Conservation (phyloP, 2,329 filamentous ascomycete genomes). For the Dactylellina sp. region DNA sequence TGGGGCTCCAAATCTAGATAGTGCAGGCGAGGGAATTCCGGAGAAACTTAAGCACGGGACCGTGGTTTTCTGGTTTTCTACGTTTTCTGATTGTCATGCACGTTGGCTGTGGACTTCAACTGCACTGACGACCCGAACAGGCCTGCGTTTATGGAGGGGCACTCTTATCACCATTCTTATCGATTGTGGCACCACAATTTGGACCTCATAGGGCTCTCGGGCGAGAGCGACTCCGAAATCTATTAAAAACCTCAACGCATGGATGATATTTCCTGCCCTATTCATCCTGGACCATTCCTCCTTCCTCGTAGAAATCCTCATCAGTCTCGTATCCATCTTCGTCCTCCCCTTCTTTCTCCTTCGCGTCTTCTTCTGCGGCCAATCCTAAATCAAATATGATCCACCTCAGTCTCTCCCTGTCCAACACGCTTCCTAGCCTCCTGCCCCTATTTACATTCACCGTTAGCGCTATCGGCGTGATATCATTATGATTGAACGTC, state of each 20-base stretch:
- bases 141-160: slow-evolving; percentile 30
- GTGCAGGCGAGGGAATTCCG: slow-evolving; percentile 19
- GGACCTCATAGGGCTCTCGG: slow-evolving; percentile 42
- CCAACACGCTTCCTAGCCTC: slow-evolving; percentile 50
- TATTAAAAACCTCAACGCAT: neutral
- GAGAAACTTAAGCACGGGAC: slow-evolving; percentile 4
- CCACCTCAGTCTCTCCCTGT: slow-evolving; percentile 47
- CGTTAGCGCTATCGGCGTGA: slow-evolving; percentile 47
- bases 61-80: neutral
- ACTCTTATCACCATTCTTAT: slow-evolving; percentile 38
- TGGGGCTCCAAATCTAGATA: slow-evolving; percentile 14
- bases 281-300: slow-evolving; percentile 2
- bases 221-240: slow-evolving; percentile 20
- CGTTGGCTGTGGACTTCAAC: neutral
- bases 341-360: slow-evolving; percentile 18
- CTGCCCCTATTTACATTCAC: slow-evolving; percentile 55
- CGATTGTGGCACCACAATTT: slow-evolving; percentile 28
- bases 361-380: slow-evolving; percentile 36
- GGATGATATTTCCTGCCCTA: neutral
- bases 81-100: neutral
- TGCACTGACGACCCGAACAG: neutral
- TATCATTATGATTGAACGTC: slow-evolving; percentile 51
- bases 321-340: slow-evolving; percentile 33
- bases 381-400: slow-evolving; percentile 53
- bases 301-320: slow-evolving; percentile 33